Conservation (phyloP, 148 eudicot species). For the Vaccinium myrtillus region DNA sequence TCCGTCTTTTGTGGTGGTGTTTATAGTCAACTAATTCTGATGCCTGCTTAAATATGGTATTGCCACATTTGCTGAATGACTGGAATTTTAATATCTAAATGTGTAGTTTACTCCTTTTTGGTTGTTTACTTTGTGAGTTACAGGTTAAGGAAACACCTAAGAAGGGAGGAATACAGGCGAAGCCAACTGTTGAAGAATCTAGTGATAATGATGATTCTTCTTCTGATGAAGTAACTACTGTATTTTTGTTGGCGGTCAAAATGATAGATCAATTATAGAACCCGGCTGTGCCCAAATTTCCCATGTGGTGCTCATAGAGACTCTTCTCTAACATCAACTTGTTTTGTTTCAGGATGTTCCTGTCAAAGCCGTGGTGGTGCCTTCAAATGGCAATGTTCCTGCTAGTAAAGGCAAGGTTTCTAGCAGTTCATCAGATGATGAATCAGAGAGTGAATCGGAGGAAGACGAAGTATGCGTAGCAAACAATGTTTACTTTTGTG, state of each 20-base stretch:
- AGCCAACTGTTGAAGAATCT: conserved; percentile 11
- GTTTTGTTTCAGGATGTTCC: conserved; percentile 10
- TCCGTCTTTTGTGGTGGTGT: too few species aligned
- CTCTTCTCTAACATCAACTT: background rate
- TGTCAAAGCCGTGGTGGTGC: conserved; percentile 14
- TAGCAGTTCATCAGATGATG: conserved; percentile 25
- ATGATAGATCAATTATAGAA: background rate
- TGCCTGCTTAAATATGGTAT: background rate
- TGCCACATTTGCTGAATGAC: background rate
- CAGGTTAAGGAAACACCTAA: conserved; percentile 27
- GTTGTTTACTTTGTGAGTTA: background rate
- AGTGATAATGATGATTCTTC: conserved; percentile 22
- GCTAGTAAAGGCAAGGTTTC: conserved; percentile 23
- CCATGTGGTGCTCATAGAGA: background rate
- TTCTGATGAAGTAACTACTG: conserved; percentile 23
- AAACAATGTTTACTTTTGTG: background rate
- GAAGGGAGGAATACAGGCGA: conserved; percentile 14
- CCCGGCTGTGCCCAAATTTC: background rate
- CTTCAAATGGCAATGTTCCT: conserved; percentile 21
- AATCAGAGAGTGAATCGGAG: conserved; percentile 38
- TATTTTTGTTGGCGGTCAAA: background rate
- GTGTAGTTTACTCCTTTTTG: background rate
- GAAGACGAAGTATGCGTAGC: conserved; percentile 28
- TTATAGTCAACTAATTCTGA: background rate
- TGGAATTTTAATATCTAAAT: background rate